Base-by-base conservation (phyloP, 148 eudicot species). In the Arctostaphylos glauca region DNA sequence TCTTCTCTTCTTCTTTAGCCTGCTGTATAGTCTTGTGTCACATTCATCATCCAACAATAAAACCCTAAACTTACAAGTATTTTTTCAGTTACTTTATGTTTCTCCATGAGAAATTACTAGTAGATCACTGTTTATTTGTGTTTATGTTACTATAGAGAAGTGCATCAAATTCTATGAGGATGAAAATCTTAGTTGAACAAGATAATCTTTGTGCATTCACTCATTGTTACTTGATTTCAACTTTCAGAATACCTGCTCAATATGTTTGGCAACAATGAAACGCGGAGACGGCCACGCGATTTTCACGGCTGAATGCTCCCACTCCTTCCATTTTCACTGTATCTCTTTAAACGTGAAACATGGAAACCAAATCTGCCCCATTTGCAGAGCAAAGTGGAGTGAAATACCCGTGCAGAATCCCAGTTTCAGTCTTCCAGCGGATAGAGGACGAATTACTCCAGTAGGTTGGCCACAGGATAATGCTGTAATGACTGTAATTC, bases 221-320 rank as follows among this genome's bases (percentile, higher is more conserved):
- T 83, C 3, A 54, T 74, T 47, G 21, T 38, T n/a, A 2, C 49
- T 79, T 75, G 38, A 72, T 78, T 60, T 82, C 41, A 50, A 19
- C 62, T 82, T 85, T 13, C 94, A 92, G 94, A 90, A 90, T 73
- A 89, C 86, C 44, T 95, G 98, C 86, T 89, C 95, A 58, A 92
- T 95, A 87, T 95, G 98, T 86, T 77, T 93, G 84, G 88, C 81
- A 46, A 62, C 90, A 60, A 86, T 95, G 92, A 91, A 85, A 86
- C 86, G 85, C 13, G 95, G 95, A 6, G 93, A 92, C 21, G 98
- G 98, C 71, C 92, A 84, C 70, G 98, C 98, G 38, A 93, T 93
- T 81, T 95, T 93, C 78, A 95, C 97, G 23, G 97, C 98, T 2
- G 98, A 95, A 86, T 95, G 98, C 87, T 89, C 94, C 5, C 98